Evolutionary conservation across 805 yeast species (phyloP), one percentile per base, ranked within the genome.

Genomic region (Candida corydali): DNA sequence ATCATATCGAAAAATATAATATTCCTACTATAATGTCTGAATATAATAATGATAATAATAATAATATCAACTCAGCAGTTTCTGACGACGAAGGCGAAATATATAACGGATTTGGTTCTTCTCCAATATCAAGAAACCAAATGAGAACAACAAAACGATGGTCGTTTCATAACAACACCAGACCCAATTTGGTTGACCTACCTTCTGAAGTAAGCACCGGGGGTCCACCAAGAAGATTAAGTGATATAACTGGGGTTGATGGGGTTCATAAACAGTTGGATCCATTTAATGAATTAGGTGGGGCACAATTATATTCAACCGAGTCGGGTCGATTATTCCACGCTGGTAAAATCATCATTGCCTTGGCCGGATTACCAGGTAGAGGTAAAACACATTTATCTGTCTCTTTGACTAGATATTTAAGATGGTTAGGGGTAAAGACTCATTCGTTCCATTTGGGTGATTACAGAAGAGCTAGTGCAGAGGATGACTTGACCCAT

Each of bases 351-450:
- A 79, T 93, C 29, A 78, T 95, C 49, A 82, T 93, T 36, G 86
- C 84, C 3, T 71, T 93, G 47, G 91, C 86, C 4, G 98, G 98
- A 0, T 69, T 89, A 41, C 98, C 98, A 2, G 98, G 96, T 1
- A 73, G 98, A 32, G 97, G 98, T 2, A 93, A 93, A 57, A 93
- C 98, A 1, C 87, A 88, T 55, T 69, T 91, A 34, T 83, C 96
- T 5, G 97, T 91, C 26, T 82, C 95, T 10, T 70, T 93, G 45
- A 87, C 96, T 3, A 75, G 98, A 40, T 93, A 89, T 58, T 69
- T 94, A 47, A 75, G 97, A 50, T 93, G 98, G 98, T 68, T 93
- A 30, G 98, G 98, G 4, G 98, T 93, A 15, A 82, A 85, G 52
- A 82, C 96, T 1, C 89, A 87, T 50, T 78, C 87, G 19, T 91